A percentile compares a stretch with the other conserved stretches of the same genome.
phyloP scores from a whole-genome alignment of 805 yeast genomes.

The Blastobotrys mokoenaii region DNA sequence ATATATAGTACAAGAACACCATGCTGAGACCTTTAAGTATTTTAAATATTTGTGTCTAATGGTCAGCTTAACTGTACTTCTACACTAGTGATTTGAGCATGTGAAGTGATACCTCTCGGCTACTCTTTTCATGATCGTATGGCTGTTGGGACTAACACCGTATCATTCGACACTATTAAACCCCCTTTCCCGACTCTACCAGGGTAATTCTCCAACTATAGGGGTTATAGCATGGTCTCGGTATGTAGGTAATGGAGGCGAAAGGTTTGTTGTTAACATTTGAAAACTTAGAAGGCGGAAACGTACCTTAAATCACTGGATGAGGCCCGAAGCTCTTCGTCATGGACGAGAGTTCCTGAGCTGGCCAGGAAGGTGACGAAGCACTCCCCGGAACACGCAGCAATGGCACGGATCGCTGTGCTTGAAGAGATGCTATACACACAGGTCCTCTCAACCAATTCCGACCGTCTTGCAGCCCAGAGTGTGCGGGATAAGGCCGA shows the following conservation, averaged over 20 bases:
- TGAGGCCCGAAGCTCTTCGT: conserved; percentile 11
- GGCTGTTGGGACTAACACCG: too few species aligned
- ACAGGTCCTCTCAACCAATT: neutral
- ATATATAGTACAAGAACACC: too few species aligned
- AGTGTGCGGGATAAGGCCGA: neutral
- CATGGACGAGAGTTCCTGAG: conserved; percentile 14
- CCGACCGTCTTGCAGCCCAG: neutral
- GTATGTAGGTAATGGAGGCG: neutral
- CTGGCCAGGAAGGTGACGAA: conserved; percentile 12
- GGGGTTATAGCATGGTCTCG: conserved; percentile 1
- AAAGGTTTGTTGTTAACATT: neutral
- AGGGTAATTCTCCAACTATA: too few species aligned
- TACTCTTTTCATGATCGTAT: too few species aligned
- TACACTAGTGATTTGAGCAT: too few species aligned
- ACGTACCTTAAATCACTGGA: conserved; percentile 9
- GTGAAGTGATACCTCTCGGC: too few species aligned
- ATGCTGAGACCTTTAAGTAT: too few species aligned
- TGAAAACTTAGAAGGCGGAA: neutral
- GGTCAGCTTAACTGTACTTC: too few species aligned
- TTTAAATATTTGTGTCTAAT: too few species aligned
- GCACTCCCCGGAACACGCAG: conserved; percentile 7
- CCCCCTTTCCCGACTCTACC: too few species aligned
- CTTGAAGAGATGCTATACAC: neutral
- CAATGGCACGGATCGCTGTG: neutral
- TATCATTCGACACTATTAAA: too few species aligned